These are phyloP conservation scores for Fusarium vanettenii DNA, from an alignment of 2,329 filamentous ascomycete genomes.

Conservation along the genomic window DNA sequence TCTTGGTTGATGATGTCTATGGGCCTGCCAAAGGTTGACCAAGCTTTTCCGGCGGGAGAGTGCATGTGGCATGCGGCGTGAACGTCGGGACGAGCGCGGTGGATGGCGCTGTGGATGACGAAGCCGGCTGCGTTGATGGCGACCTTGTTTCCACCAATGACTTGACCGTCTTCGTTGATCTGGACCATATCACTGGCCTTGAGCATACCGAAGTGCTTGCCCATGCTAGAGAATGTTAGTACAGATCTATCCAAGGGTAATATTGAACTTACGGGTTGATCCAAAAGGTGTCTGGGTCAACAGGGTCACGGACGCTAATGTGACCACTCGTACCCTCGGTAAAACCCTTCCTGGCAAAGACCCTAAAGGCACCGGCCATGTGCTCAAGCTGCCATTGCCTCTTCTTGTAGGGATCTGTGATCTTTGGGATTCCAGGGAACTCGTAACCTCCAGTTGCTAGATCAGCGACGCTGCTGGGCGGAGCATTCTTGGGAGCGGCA, in stretches of 20 bases:
- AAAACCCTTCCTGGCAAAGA: slow-evolving; percentile 58
- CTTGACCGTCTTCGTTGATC: slow-evolving; percentile 53
- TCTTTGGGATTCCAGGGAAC: slow-evolving; percentile 64
- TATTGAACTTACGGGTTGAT: slow-evolving; percentile 62
- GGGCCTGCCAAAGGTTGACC: slow-evolving; percentile 65
- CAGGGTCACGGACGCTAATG: slow-evolving; percentile 71
- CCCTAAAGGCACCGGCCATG: slow-evolving; percentile 57
- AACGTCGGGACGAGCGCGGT: slow-evolving; percentile 68
- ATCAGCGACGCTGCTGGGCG: background rate
- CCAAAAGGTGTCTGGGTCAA: slow-evolving; percentile 69
- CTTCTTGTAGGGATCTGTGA: slow-evolving; percentile 57
- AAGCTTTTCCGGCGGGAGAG: slow-evolving; percentile 67
- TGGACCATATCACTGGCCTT: slow-evolving; percentile 71
- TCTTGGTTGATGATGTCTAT: slow-evolving; percentile 72
- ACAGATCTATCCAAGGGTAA: background rate
- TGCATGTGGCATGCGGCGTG: slow-evolving; percentile 71
- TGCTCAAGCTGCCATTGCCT: slow-evolving; percentile 50
- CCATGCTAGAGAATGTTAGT: slow-evolving; percentile 48
- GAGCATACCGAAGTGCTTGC: slow-evolving; percentile 68
- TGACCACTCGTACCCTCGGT: slow-evolving; percentile 73
- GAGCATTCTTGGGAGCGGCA: background rate
- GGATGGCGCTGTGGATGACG: slow-evolving; percentile 69
- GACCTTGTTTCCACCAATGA: slow-evolving; percentile 64
- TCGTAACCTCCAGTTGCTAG: slow-evolving; percentile 37
- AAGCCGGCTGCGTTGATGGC: slow-evolving; percentile 70